These are phyloP conservation scores for Lactifluus volemus DNA, from an alignment of 768 basidiomycete genomes.

Conservation along the genomic window DNA sequence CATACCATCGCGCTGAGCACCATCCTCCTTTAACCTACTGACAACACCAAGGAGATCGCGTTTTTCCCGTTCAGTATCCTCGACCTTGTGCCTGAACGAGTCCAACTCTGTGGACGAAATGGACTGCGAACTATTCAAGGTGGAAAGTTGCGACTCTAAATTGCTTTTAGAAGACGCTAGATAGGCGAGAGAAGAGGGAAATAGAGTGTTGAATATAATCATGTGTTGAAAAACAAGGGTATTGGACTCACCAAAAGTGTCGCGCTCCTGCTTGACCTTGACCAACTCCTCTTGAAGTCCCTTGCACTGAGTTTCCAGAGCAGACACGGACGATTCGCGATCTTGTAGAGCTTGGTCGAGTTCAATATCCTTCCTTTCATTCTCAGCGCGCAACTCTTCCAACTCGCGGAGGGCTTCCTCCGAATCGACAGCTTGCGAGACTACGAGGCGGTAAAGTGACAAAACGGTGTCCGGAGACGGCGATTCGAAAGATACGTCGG, in stretches of 20 bases:
- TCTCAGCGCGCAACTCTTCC: slow-evolving; percentile 61
- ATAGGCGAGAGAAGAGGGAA: not conserved
- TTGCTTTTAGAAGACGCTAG: slow-evolving; percentile 38
- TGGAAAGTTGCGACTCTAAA: slow-evolving; percentile 47
- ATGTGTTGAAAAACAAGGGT: not conserved
- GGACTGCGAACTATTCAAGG: slow-evolving; percentile 49
- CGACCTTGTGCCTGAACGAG: slow-evolving; percentile 47
- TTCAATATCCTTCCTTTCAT: slow-evolving; percentile 69
- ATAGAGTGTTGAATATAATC: slow-evolving; percentile 17
- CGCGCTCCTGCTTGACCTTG: slow-evolving; percentile 51
- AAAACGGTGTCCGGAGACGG: slow-evolving; percentile 54
- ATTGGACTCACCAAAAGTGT: slow-evolving; percentile 48
- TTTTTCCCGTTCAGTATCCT: slow-evolving; percentile 84
- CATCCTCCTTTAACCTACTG: slow-evolving; percentile 73
- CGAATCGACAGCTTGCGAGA: slow-evolving; percentile 46
- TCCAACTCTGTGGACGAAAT: slow-evolving; percentile 57
- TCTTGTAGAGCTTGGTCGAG: slow-evolving; percentile 80
- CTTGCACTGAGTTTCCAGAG: slow-evolving; percentile 47
- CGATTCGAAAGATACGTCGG: slow-evolving; percentile 46
- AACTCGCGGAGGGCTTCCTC: slow-evolving; percentile 52
- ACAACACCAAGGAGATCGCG: slow-evolving; percentile 79
- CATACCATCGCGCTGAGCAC: slow-evolving; percentile 65
- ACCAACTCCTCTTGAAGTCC: slow-evolving; percentile 46
- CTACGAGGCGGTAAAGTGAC: slow-evolving; percentile 51
- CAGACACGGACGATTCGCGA: slow-evolving; percentile 50